Percentiles rank a stretch among this genome's conserved stretches.
Conservation (phyloP, 306 rosid genomes). For the Styphnolobium japonicum region DNA sequence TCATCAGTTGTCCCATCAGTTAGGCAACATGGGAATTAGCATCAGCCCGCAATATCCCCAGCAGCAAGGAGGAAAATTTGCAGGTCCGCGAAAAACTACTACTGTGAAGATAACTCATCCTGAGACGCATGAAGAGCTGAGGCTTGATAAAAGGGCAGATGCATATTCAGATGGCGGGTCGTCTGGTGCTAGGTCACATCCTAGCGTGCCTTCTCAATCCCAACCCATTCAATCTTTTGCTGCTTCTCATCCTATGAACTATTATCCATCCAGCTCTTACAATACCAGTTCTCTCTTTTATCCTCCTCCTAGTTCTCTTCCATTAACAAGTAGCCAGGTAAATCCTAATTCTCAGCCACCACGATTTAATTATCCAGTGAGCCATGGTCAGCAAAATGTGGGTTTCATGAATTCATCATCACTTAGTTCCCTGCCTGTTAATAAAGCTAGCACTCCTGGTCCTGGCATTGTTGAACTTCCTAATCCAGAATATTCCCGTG, state of each 20-base stretch:
- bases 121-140: conserved; percentile 83
- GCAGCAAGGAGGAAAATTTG: conserved; percentile 78
- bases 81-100: conserved; percentile 61
- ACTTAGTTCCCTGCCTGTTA: conserved; percentile 39
- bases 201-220: conserved; percentile 57
- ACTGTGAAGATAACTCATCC: conserved; percentile 93
- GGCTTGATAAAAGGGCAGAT: conserved; percentile 75
- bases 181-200: conserved; percentile 59
- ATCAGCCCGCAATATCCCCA: conserved; percentile 58
- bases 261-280: conserved; percentile 44
- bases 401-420: conserved; percentile 46
- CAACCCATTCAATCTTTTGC: conserved; percentile 62
- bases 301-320: conserved; percentile 48
- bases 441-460: conserved; percentile 46
- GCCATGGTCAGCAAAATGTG: conserved; percentile 57
- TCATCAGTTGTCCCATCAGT: conserved; percentile 65
- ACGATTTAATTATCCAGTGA: conserved; percentile 53
- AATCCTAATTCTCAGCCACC: conserved; percentile 70
- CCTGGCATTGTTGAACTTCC: conserved; percentile 45
- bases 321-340: conserved; percentile 55
- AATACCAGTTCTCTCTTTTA: conserved; percentile 41
- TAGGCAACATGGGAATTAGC: conserved; percentile 67
- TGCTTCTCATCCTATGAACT: conserved; percentile 48
- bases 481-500: conserved; percentile 50
- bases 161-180: conserved; percentile 60